Percentiles rank a stretch among this genome's conserved stretches.
Conservation (phyloP, 1,284 basidiomycete genomes). For the Porogramme epimiltina region DNA sequence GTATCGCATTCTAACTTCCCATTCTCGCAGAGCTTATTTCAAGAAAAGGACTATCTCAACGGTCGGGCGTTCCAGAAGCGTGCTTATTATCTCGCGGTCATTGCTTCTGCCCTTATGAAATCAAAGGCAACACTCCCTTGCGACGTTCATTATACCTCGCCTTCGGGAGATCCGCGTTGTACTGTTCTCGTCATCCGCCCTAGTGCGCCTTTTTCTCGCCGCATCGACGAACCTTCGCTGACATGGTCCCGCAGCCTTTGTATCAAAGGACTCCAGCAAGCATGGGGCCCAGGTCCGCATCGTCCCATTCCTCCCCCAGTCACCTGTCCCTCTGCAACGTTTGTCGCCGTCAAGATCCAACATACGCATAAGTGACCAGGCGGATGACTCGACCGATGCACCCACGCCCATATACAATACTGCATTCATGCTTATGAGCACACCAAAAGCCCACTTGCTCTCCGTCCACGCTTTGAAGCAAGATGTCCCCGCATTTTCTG, state of each 20-base stretch:
- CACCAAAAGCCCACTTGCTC: constrained; percentile 70
- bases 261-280: constrained; percentile 72
- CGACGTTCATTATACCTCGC: constrained; percentile 62
- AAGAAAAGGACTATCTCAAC: constrained; percentile 94
- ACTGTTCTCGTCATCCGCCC: constrained; percentile 68
- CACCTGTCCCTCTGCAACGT: constrained; percentile 63
- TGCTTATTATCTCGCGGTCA: constrained; percentile 85
- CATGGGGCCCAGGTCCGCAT: constrained; percentile 74
- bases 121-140: constrained; percentile 49
- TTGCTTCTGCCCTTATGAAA: constrained; percentile 67
- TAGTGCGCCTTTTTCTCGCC: constrained; percentile 39
- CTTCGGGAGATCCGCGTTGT: constrained; percentile 65
- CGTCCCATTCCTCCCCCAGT: constrained; percentile 66
- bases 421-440: constrained; percentile 66
- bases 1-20: background rate
- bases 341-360: constrained; percentile 81
- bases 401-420: constrained; percentile 85
- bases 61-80: constrained; percentile 93
- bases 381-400: constrained; percentile 18
- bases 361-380: constrained; percentile 45
- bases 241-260: too few relatives aligned
- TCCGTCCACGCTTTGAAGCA: constrained; percentile 69
- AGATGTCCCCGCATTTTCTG: constrained; percentile 65
- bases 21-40: constrained; percentile 68
- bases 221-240: background rate